Conservation (phyloP, 2,329 filamentous ascomycete genomes). For the Epichloe hybrida region DNA sequence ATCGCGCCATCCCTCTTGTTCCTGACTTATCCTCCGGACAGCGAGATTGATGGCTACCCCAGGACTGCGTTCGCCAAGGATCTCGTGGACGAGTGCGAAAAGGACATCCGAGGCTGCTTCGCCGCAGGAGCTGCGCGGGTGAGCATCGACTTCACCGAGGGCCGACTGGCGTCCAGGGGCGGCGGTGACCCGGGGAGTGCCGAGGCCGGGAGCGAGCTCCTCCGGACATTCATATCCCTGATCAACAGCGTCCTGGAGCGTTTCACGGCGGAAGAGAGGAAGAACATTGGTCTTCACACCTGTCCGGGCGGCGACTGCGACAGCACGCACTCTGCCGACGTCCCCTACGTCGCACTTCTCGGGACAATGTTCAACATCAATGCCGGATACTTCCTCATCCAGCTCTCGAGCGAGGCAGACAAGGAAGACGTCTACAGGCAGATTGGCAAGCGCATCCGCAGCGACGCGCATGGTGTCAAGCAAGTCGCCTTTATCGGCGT, state of each 20-base stretch:
- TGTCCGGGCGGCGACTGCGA: slow-evolving; percentile 9
- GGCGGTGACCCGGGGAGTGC: slow-evolving; percentile 1
- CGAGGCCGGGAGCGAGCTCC: slow-evolving; percentile 5
- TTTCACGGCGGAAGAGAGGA: slow-evolving; percentile 5
- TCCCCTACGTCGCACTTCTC: slow-evolving; percentile 4
- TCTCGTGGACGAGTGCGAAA: slow-evolving; percentile 6
- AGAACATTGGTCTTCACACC: slow-evolving; percentile 7
- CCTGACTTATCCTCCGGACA: slow-evolving; percentile 3
- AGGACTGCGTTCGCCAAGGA: slow-evolving; percentile 4
- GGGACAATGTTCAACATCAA: slow-evolving; percentile 6
- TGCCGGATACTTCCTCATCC: slow-evolving; percentile 7
- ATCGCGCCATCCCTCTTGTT: slow-evolving; percentile 7
- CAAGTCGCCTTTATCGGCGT: slow-evolving; percentile 8
- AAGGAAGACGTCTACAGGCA: slow-evolving; percentile 3
- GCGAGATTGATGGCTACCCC: slow-evolving; percentile 6
- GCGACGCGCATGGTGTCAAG: slow-evolving; percentile 7
- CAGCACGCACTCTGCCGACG: slow-evolving; percentile 5
- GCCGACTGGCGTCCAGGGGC: slow-evolving; percentile 4
- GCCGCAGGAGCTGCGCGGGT: slow-evolving; percentile 6
- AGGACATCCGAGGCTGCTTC: slow-evolving; percentile 8
- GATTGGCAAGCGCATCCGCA: slow-evolving; percentile 5
- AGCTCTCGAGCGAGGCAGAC: slow-evolving; percentile 5
- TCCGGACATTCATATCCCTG: slow-evolving; percentile 2
- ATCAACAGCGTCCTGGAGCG: slow-evolving; percentile 5
- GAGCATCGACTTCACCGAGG: slow-evolving; percentile 8